Conservation (phyloP, 148 eudicot species). For the Cornus controversa region DNA sequence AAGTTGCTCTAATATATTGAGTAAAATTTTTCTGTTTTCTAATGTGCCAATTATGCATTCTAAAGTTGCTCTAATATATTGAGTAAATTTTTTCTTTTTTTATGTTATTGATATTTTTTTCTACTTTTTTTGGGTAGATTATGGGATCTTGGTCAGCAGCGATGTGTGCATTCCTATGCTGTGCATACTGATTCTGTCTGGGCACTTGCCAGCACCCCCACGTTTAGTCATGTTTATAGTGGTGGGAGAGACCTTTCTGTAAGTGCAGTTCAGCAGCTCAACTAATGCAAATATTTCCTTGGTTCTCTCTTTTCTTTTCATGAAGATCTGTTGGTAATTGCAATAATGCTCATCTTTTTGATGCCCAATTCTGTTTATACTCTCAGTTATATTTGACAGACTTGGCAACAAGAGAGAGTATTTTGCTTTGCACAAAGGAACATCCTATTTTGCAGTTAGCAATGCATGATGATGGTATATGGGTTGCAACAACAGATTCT, state of each 20-base stretch:
- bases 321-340: background rate
- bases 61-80: background rate
- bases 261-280: conserved; percentile 30
- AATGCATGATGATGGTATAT: conserved; percentile 76
- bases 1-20: no score
- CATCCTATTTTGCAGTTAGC: conserved; percentile 82
- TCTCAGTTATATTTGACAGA: conserved; percentile 88
- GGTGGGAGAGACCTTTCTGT: conserved; percentile 98
- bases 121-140: conserved; percentile 37
- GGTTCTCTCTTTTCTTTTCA: conserved; percentile 3
- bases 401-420: conserved; percentile 88
- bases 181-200: conserved; percentile 99
- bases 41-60: conserved; percentile 3
- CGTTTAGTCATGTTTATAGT: conserved; percentile 96
- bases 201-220: conserved; percentile 93
- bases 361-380: conserved; percentile 14
- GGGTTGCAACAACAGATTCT: conserved; percentile 95
- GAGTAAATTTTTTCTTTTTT: background rate
- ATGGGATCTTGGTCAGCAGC: conserved; percentile 99
- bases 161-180: conserved; percentile 96
- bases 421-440: conserved; percentile 79
- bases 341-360: conserved; percentile 14
- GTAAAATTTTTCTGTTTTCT: background rate
- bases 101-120: background rate
- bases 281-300: background rate